These are phyloP conservation scores for Malus sylvestris DNA, from an alignment of 306 rosid genomes.

Conservation along the genomic window DNA sequence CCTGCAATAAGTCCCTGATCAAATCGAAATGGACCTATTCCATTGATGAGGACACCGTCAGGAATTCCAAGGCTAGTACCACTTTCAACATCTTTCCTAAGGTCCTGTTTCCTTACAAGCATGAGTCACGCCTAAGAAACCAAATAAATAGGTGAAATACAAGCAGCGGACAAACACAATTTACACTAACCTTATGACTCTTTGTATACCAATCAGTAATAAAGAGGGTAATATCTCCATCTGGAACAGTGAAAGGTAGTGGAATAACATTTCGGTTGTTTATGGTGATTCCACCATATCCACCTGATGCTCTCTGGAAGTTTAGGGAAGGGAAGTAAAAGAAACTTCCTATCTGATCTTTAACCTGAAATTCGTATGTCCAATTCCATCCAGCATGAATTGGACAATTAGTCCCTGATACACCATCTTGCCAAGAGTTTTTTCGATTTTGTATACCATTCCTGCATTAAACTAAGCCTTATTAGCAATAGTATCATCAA, in stretches of 20 bases:
- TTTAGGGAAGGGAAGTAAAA: constrained; percentile 82
- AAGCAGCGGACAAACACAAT: background rate
- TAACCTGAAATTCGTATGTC: constrained; percentile 90
- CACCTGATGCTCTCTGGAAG: constrained; percentile 91
- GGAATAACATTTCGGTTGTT: constrained; percentile 75
- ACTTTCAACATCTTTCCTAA: constrained; percentile 59
- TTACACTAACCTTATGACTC: constrained; percentile 62
- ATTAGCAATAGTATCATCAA: constrained; percentile 27
- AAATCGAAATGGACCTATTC: constrained; percentile 70
- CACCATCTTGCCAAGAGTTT: constrained; percentile 96
- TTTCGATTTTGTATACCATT: constrained; percentile 77
- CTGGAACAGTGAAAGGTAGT: constrained; percentile 70
- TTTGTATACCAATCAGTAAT: constrained; percentile 79
- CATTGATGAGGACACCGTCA: constrained; percentile 74
- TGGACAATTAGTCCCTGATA: constrained; percentile 92
- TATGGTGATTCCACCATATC: constrained; percentile 77
- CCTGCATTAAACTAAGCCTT: constrained; percentile 54
- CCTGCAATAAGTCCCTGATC: constrained; percentile 49
- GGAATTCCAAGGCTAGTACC: constrained; percentile 69
- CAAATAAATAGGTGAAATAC: constrained; percentile 1
- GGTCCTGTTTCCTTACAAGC: constrained; percentile 43
- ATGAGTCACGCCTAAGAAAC: constrained; percentile 20
- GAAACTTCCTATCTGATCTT: constrained; percentile 97
- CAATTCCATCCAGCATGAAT: constrained; percentile 97
- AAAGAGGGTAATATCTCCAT: constrained; percentile 81